These are phyloP conservation scores for Lecanoromycetidae sp. DNA, from an alignment of 2,329 filamentous ascomycete genomes.

Conservation along the genomic window DNA sequence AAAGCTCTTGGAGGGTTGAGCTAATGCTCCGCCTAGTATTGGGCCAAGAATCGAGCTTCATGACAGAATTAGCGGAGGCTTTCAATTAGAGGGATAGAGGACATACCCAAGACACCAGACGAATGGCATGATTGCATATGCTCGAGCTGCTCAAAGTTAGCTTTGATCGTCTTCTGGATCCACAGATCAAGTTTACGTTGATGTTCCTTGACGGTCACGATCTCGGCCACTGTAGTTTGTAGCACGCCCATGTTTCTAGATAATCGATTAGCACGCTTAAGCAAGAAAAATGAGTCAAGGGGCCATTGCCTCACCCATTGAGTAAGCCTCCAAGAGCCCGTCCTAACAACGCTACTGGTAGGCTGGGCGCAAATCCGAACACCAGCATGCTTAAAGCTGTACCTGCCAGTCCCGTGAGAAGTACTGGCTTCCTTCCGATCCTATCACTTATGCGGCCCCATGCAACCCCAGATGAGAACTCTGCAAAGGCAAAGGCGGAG, in stretches of 20 bases:
- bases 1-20: slow-evolving; percentile 73
- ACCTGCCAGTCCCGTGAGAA: slow-evolving; percentile 77
- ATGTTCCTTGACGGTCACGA: slow-evolving; percentile 86
- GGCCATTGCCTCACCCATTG: slow-evolving; percentile 59
- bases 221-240: slow-evolving; percentile 87
- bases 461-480: slow-evolving; percentile 82
- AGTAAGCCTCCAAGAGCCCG: slow-evolving; percentile 80
- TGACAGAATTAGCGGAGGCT: slow-evolving; percentile 1
- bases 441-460: slow-evolving; percentile 90
- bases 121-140: slow-evolving; percentile 95
- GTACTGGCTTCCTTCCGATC: slow-evolving; percentile 82
- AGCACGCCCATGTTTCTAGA: slow-evolving; percentile 81
- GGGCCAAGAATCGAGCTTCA: slow-evolving; percentile 77
- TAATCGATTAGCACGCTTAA: slow-evolving; percentile 21
- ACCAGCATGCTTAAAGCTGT: slow-evolving; percentile 86
- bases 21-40: slow-evolving; percentile 78
- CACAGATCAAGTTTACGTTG: slow-evolving; percentile 47
- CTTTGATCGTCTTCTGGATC: background rate
- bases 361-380: slow-evolving; percentile 78
- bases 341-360: slow-evolving; percentile 73
- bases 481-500: slow-evolving; percentile 88
- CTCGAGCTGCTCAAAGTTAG: slow-evolving; percentile 49
- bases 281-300: slow-evolving; percentile 18
- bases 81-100: background rate
- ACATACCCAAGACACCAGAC: slow-evolving; percentile 87